Conservation (phyloP, 1,284 basidiomycete species). For the Ustilago lituana region DNA sequence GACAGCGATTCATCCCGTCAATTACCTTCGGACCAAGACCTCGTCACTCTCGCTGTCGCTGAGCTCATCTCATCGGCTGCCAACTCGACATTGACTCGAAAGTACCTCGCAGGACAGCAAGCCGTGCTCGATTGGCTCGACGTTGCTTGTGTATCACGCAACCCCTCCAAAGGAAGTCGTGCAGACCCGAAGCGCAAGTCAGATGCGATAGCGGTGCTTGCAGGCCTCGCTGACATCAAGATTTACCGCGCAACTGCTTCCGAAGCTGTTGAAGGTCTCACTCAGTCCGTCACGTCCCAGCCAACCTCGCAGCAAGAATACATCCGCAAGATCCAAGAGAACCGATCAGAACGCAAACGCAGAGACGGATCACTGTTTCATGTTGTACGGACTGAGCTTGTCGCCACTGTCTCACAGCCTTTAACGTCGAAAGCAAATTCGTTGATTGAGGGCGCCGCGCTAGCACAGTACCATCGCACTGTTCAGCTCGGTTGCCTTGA, state of each 20-base stretch:
- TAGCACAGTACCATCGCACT: constrained; percentile 3
- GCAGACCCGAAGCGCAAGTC: neutral
- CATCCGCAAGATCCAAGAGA: constrained; percentile 19
- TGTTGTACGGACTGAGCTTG: constrained; percentile 11
- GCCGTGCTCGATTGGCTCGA: constrained; percentile 46
- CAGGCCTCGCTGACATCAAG: constrained; percentile 38
- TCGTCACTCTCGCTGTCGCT: constrained; percentile 24
- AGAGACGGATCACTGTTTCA: constrained; percentile 27
- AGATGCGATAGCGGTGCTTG: constrained; percentile 27
- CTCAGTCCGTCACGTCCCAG: constrained; percentile 19
- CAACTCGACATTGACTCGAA: constrained; percentile 23
- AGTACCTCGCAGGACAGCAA: constrained; percentile 33
- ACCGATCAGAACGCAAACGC: constrained; percentile 18
- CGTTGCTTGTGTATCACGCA: constrained; percentile 17
- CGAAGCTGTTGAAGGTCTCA: constrained; percentile 22
- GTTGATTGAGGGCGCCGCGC: neutral
- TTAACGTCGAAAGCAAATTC: neutral
- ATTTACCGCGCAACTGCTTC: constrained; percentile 18
- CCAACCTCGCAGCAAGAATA: constrained; percentile 29
- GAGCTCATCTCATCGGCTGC: constrained; percentile 40
- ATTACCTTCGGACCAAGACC: constrained; percentile 16
- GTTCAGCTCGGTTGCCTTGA: constrained; percentile 50
- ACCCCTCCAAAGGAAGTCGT: neutral
- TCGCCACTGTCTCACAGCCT: neutral
- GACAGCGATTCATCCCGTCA: neutral